Evolutionary conservation across 441 rosid genomes (phyloP), one percentile per base, ranked within the genome.

Genomic region (Bocquillonia castaneifolia): DNA sequence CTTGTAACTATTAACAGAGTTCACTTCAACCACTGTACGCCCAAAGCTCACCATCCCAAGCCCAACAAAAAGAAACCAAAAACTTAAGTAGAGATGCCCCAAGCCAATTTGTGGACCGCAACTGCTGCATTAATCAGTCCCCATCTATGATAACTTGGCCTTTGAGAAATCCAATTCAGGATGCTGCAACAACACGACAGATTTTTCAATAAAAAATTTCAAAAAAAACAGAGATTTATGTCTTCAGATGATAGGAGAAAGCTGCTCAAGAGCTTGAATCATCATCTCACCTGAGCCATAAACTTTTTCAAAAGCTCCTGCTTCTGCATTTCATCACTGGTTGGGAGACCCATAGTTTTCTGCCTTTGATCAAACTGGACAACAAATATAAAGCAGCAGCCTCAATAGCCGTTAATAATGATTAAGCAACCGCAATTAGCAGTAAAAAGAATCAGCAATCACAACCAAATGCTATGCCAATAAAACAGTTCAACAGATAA

Each of bases 301-400:
- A 94, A 91, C 75, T 90, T 90, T 85, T 94, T 94, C 66, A 94
- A 75, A 55, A 94, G 69, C 14, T 92, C 99, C 82, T 92, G 97
- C 78, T 92, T 92, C 79, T 92, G 97, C 75, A 87, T 77, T 83
- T 92, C 99, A 23, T 92, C 98, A 56, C 99, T 92, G 59, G 88
- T 85, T 18, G 99, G 99, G 44, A 88, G 97, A 26, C 98, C 99
- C 99, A 90, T 88, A 20, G 86, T 76, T 76, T 94, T 94, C 68
- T 92, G 99, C 70, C 99, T 87, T 79, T 94, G 97, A 77, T 94
- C 99, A 76, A 88, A 94, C 99, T 94, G 86, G 45, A 58, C 1
- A 52, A 6, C n/a, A 12, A 13, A 29, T 13, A 34, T n/a, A 3
- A 28, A 66, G 23, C 13, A 26, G 1, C 29, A 59, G 17, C 17